These are phyloP conservation scores for Cordyceps pruinosa DNA, from an alignment of 2,329 filamentous ascomycete species.

Conservation along the genomic window DNA sequence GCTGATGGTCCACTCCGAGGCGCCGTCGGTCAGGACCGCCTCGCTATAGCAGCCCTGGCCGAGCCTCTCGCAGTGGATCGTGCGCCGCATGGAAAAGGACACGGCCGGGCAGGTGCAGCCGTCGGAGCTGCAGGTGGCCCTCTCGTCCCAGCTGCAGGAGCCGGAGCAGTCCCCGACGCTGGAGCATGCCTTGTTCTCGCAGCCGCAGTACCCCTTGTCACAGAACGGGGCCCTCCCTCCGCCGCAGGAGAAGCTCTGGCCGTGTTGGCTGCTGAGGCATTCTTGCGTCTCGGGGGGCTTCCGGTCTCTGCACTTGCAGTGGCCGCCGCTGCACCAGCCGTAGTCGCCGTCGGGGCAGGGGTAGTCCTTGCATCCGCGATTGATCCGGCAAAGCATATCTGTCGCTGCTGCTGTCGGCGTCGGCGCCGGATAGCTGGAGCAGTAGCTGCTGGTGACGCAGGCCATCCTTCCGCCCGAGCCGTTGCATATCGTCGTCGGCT, in stretches of 20 bases:
- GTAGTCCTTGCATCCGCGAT: neutral
- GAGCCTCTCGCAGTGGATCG: neutral
- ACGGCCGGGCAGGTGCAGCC: neutral
- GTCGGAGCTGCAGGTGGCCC: neutral
- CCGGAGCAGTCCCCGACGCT: neutral
- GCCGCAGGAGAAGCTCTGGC: neutral
- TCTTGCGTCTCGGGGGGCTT: neutral
- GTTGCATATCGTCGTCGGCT: neutral
- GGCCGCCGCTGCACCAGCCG: neutral
- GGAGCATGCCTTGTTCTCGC: neutral
- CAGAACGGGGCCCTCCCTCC: neutral
- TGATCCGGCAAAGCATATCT: neutral
- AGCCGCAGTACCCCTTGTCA: neutral
- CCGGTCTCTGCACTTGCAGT: neutral
- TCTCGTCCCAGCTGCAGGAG: neutral
- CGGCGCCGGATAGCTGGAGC: neutral
- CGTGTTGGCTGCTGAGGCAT: neutral
- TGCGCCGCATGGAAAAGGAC: neutral
- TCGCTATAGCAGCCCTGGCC: neutral
- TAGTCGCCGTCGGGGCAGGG: neutral
- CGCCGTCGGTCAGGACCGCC: neutral
- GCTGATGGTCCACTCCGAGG: neutral
- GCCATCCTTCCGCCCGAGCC: neutral
- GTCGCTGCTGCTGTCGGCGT: neutral
- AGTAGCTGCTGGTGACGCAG: neutral